phyloP scores from a whole-genome alignment of 306 rosid genomes.

The Castanea mollissima region DNA sequence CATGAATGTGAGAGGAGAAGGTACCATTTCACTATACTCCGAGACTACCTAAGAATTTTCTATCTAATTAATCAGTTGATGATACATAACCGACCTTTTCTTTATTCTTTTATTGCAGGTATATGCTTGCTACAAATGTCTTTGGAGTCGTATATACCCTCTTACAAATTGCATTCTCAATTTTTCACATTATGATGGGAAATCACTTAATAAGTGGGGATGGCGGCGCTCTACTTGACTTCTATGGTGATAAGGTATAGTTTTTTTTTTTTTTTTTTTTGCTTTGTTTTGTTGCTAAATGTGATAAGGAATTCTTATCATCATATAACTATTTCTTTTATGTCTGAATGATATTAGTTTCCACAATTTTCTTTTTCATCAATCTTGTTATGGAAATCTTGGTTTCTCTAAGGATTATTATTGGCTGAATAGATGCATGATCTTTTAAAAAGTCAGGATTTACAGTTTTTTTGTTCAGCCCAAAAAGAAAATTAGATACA shows the following conservation, averaged over 20 bases:
- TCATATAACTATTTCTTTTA: background rate
- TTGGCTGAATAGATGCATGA: too few relatives aligned
- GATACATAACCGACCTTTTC: too few relatives aligned
- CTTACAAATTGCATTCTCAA: constrained; percentile 48
- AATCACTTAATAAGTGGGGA: constrained; percentile 25
- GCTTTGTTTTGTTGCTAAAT: too few relatives aligned
- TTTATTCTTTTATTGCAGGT: constrained; percentile 25
- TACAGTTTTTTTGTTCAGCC: too few relatives aligned
- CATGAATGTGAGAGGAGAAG: too few relatives aligned
- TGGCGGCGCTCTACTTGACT: constrained; percentile 37
- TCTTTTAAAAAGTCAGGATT: too few relatives aligned
- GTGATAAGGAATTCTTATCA: constrained; percentile 48
- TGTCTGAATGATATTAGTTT: background rate
- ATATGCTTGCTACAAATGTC: constrained; percentile 51
- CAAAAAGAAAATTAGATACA: too few relatives aligned
- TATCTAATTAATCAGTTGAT: too few relatives aligned
- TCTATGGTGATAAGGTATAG: constrained; percentile 68
- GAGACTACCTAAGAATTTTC: too few relatives aligned
- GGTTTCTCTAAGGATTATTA: too few relatives aligned
- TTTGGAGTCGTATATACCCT: constrained; percentile 42
- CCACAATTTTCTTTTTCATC: background rate
- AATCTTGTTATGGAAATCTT: background rate
- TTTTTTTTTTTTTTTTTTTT: too few relatives aligned
- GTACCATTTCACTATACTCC: too few relatives aligned
- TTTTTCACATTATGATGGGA: constrained; percentile 25